Base-by-base conservation (phyloP, 148 eudicot genomes). In the Polygonum aviculare region DNA sequence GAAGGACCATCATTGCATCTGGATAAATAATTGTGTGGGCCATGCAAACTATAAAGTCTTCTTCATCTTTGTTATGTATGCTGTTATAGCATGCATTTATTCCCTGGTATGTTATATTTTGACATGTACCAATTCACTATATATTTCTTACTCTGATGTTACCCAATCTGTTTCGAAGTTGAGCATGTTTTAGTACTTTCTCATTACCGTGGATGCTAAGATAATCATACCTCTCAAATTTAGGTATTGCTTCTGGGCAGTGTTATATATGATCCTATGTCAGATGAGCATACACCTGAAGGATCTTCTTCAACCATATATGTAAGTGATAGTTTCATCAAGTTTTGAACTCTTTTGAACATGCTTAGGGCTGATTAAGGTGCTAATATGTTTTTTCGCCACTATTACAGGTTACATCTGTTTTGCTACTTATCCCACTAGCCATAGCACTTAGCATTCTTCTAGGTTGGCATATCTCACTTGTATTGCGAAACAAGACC, bases 21-120 rank as follows among this genome's bases (percentile, higher is more conserved):
- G 98, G 98, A 89, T 95, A 89, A 89, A 95, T 78, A 92, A 90
- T 72, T 95, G 98, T 72, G 98, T 95, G 78, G 98, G 98, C 62
- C 97, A 92, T 76, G 90, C 91, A 65, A 95, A 95, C 86, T 95
- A 95, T 75, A 95, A 95, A 79, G 81, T 89, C 85, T 95, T 95
- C 88, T 89, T 95, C 78, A 75, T 92, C 59, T 95, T 92, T 44
- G 88, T 95, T 67, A 65, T 89, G 57, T 89, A 92, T 81, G 97
- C 98, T 65, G 90, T 90, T 73, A 79, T 87, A 35, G 90, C 96
- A 22, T 95, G 97, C 91, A 50, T 90, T 45, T 89, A 95, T 84
- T 90, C 98, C 75, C 84, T 83, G 96, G 98, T 92, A 89, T 60
- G 94, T 79, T 79, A 54, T 21, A 39, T 18, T 74, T 4, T 81